phyloP scores from a whole-genome alignment of 1,284 basidiomycete genomes.

The Heterobasidion irregulare region DNA sequence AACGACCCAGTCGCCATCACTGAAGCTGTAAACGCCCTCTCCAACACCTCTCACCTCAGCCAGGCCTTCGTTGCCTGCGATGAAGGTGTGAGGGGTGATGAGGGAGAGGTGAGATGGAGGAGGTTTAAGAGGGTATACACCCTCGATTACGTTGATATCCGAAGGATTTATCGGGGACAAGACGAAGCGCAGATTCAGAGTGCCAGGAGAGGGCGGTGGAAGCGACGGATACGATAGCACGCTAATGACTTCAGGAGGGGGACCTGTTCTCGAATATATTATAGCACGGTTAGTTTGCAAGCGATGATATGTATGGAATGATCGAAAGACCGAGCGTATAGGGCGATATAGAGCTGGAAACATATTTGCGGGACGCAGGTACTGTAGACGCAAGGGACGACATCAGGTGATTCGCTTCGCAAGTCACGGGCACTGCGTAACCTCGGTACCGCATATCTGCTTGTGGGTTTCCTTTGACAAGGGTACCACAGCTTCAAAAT shows the following conservation, averaged over 20 bases:
- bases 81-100: constrained; percentile 29
- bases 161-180: constrained; percentile 78
- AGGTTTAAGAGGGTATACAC: constrained; percentile 71
- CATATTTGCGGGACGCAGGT: too few relatives aligned
- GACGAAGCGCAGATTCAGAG: constrained; percentile 61
- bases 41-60: constrained; percentile 61
- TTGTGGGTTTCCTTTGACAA: too few relatives aligned
- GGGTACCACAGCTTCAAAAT: too few relatives aligned
- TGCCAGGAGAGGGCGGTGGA: constrained; percentile 40
- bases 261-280: constrained; percentile 52
- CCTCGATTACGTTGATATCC: constrained; percentile 77
- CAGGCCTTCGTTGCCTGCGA: constrained; percentile 77
- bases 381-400: too few relatives aligned
- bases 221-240: constrained; percentile 44
- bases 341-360: too few relatives aligned
- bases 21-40: constrained; percentile 37
- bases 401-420: too few relatives aligned
- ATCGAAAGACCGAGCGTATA: neutral
- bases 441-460: too few relatives aligned
- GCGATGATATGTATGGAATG: constrained; percentile 7
- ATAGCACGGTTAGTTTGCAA: constrained; percentile 45
- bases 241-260: constrained; percentile 50
- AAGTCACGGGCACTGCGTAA: too few relatives aligned
- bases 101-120: constrained; percentile 24
- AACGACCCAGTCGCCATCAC: constrained; percentile 67